Percentiles rank a stretch among this genome's conserved stretches.
phyloP scores from a whole-genome alignment of 305 asterid genomes.

The Fraxinus albicans region DNA sequence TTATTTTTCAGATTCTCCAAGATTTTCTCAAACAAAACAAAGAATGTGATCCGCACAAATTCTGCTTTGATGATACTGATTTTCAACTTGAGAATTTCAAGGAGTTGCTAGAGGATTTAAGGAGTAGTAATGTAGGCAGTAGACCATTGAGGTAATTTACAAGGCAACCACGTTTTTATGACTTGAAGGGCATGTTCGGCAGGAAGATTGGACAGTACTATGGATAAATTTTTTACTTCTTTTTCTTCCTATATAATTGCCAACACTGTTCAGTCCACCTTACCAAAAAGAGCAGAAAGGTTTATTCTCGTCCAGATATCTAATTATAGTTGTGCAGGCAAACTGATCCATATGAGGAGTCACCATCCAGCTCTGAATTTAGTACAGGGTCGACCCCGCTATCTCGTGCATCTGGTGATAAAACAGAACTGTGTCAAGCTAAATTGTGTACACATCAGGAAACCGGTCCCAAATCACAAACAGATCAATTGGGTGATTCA shows the following conservation, averaged over 20 bases:
- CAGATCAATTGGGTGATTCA: constrained; percentile 43
- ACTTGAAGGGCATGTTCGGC: not conserved
- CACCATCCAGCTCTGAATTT: constrained; percentile 35
- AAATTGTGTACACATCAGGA: constrained; percentile 46
- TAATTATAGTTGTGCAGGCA: constrained; percentile 60
- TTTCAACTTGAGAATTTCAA: constrained; percentile 61
- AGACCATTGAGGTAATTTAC: constrained; percentile 66
- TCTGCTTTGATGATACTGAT: constrained; percentile 45
- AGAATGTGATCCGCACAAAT: constrained; percentile 49
- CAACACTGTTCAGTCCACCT: not conserved
- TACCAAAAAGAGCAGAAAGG: not conserved
- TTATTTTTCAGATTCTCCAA: constrained; percentile 63
- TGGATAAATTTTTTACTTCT: not conserved
- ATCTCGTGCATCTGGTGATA: constrained; percentile 37
- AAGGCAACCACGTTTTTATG: not conserved
- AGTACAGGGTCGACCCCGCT: constrained; percentile 73
- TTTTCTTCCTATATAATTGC: not conserved
- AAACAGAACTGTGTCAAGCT: constrained; percentile 48
- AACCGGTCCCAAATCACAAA: constrained; percentile 38
- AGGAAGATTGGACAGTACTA: not conserved
- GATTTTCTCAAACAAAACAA: constrained; percentile 73
- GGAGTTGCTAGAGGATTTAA: constrained; percentile 62
- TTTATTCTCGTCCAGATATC: constrained; percentile 25
- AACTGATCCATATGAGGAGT: constrained; percentile 47
- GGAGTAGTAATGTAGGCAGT: constrained; percentile 52